These are phyloP conservation scores for Brassica juncea DNA, from an alignment of 345 rosid genomes.

Conservation along the genomic window DNA sequence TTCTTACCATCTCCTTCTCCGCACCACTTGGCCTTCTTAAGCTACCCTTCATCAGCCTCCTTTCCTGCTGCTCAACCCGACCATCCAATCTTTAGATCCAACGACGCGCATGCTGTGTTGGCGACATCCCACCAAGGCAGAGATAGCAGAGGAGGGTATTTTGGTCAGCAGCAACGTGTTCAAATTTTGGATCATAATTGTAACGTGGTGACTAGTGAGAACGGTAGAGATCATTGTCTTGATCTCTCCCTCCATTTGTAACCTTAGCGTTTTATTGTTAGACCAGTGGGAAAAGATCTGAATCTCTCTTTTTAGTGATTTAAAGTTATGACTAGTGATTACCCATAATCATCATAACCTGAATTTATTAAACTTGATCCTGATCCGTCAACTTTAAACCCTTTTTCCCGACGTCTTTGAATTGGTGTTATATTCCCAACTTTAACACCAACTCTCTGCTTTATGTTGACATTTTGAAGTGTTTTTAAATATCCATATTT, in stretches of 20 bases:
- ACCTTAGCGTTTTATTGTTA: conserved; percentile 15
- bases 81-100: conserved; percentile 40
- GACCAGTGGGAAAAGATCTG: neutral
- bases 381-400: too few species aligned
- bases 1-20: conserved; percentile 46
- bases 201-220: conserved; percentile 22
- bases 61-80: conserved; percentile 22
- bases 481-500: too few species aligned
- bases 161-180: conserved; percentile 26
- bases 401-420: too few species aligned
- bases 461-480: too few species aligned
- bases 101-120: conserved; percentile 31
- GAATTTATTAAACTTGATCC: too few species aligned
- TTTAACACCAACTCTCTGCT: too few species aligned
- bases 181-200: conserved; percentile 26
- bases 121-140: conserved; percentile 28
- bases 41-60: conserved; percentile 53
- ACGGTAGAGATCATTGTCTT: conserved; percentile 51
- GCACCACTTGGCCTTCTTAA: conserved; percentile 44
- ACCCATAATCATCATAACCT: too few species aligned
- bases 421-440: too few species aligned
- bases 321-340: neutral
- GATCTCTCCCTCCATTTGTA: conserved; percentile 85
- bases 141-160: conserved; percentile 47
- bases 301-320: neutral